Evolutionary conservation across 768 basidiomycete species (phyloP).

Genomic region (Leccinum broughii): DNA sequence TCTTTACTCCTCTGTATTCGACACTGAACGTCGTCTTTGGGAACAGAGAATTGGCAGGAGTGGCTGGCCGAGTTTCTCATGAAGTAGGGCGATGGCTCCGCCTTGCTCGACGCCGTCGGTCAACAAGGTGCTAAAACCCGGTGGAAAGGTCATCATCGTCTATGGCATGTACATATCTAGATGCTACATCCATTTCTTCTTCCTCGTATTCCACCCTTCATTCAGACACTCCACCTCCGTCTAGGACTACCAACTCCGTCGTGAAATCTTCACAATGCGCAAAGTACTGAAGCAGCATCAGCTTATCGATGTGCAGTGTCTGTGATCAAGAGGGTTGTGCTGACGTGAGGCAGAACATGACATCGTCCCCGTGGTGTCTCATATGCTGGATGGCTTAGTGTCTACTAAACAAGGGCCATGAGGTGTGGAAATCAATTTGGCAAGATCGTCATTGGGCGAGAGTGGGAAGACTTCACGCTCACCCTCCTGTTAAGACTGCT

Average conservation of each 20-base stretch:
- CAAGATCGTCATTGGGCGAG: slow-evolving; percentile 63
- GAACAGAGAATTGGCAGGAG: too few species aligned
- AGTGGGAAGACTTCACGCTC: slow-evolving; percentile 14
- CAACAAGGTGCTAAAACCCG: slow-evolving; percentile 35
- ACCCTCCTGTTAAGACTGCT: not conserved
- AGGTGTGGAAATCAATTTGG: slow-evolving; percentile 65
- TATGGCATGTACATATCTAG: slow-evolving; percentile 56
- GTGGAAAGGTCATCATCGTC: slow-evolving; percentile 60
- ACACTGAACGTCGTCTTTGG: too few species aligned
- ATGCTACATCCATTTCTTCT: not conserved
- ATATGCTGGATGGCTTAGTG: slow-evolving; percentile 64
- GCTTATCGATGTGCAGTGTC: slow-evolving; percentile 58
- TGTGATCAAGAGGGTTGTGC: slow-evolving; percentile 2
- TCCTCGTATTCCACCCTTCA: slow-evolving; percentile 1
- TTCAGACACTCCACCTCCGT: slow-evolving; percentile 6
- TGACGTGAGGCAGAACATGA: slow-evolving; percentile 46
- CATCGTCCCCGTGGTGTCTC: slow-evolving; percentile 70
- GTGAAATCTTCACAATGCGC: slow-evolving; percentile 70
- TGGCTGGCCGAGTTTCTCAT: too few species aligned
- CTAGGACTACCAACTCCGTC: slow-evolving; percentile 32
- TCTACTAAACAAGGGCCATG: slow-evolving; percentile 67
- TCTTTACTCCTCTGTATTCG: too few species aligned
- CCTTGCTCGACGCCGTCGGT: slow-evolving; percentile 24
- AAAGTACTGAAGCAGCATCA: slow-evolving; percentile 75
- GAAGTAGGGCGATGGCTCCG: too few species aligned